A percentile compares a stretch with the other conserved stretches of the same genome.
These are phyloP conservation scores for Dioscorea dumetorum DNA, from an alignment of 106 monocot genomes.

Conservation along the genomic window DNA sequence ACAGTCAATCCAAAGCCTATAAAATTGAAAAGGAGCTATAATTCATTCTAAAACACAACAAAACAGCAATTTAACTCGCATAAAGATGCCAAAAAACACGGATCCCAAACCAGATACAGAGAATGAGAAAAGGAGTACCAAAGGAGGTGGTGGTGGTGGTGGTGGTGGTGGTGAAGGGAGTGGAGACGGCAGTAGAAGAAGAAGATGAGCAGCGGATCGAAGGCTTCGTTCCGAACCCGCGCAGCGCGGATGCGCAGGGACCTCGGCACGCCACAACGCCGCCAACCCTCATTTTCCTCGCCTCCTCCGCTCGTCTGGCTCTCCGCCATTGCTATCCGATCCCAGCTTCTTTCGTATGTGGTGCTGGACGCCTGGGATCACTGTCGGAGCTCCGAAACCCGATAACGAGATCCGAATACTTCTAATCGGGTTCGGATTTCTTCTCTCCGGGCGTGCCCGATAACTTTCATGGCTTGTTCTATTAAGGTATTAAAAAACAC, in stretches of 20 bases:
- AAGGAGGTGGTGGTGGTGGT: slow-evolving; percentile 3
- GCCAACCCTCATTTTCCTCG: background rate
- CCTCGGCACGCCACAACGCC: background rate
- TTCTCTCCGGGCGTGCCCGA: background rate
- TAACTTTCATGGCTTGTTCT: background rate
- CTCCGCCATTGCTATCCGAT: background rate
- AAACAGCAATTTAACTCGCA: background rate
- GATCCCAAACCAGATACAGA: background rate
- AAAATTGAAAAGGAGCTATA: background rate
- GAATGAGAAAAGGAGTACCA: background rate
- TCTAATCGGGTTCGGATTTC: background rate
- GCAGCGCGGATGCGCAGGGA: slow-evolving; percentile 3
- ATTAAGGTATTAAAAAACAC: no score
- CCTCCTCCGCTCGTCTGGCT: background rate
- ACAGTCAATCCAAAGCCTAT: background rate
- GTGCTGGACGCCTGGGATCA: background rate
- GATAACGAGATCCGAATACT: background rate
- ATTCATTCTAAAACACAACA: background rate
- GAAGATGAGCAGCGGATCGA: slow-evolving; percentile 4
- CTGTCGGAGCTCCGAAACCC: background rate
- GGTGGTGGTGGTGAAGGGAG: no score
- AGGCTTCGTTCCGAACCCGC: background rate
- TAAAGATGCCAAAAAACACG: background rate
- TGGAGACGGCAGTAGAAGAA: background rate
- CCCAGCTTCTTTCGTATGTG: background rate